phyloP scores from a whole-genome alignment of 495 filamentous ascomycete genomes.

The Trichoderma parareesei region DNA sequence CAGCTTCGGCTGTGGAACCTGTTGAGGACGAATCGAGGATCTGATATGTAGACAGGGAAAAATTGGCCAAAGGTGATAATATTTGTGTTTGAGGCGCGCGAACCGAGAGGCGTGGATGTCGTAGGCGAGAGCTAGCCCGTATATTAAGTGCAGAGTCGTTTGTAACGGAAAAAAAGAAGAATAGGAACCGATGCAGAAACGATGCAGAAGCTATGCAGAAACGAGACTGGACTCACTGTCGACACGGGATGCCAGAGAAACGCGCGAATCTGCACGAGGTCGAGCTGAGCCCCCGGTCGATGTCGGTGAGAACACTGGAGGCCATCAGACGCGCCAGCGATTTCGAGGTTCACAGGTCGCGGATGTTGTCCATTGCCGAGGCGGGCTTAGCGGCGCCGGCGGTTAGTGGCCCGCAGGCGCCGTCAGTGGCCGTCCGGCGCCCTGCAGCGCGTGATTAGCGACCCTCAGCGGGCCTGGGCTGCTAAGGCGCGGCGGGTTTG shows the following conservation, averaged over 20 bases:
- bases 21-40: background rate
- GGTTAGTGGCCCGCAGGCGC: background rate
- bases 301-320: background rate
- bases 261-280: background rate
- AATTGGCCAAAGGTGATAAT: too few relatives aligned
- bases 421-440: background rate
- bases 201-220: background rate
- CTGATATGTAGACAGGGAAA: background rate
- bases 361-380: background rate
- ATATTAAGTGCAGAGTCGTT: too few relatives aligned
- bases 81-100: background rate
- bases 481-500: background rate
- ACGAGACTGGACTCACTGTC: background rate
- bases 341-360: background rate
- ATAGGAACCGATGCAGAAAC: too few relatives aligned
- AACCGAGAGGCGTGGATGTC: too few relatives aligned
- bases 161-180: too few relatives aligned
- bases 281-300: conserved; percentile 5
- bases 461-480: background rate
- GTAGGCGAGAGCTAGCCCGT: too few relatives aligned
- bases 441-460: background rate
- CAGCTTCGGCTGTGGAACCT: background rate
- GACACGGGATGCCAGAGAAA: background rate
- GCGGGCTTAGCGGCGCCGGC: background rate
- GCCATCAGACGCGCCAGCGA: conserved; percentile 1